Base-by-base conservation (phyloP, 495 filamentous ascomycete genomes). In the Chaetomium tenue region DNA sequence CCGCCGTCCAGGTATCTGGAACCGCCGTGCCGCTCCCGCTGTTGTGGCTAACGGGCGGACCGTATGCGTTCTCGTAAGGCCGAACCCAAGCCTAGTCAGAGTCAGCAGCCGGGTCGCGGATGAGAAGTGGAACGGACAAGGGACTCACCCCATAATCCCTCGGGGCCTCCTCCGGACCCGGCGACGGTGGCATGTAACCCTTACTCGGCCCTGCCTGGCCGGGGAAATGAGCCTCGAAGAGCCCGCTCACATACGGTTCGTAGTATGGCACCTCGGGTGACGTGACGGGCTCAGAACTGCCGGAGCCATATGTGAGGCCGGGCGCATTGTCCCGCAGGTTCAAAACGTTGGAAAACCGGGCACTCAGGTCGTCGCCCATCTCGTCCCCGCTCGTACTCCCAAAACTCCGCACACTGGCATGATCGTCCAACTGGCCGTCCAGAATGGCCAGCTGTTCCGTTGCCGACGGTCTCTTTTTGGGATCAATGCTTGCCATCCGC, bases 221-320 rank as follows among this genome's bases (percentile, higher is more conserved):
- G 8, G 26, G 50, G 52, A 47, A 58, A 13, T 60, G 56, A 9
- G 46, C 23, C 40, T 57, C 42, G 18, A 40, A 39, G 9, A 61
- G 16, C 2, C 52, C 58, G 13, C 54, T 53, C 12, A 60, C 48
- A 30, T 73, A 73, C 0, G 71, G 69, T 56, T 73, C 71, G 30
- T 71, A 73, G 39, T 70, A 73, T 15, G 71, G 58, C 20, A 66
- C 50, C 15, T 70, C 69, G 15, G 70, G 67, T 8, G 48, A 58
- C 5, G 59, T 55, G 40, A 44, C 40, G 2, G 40, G 13, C 40
- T 44, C 40, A 1, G 40, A 44, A 6, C 40, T 44, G 23, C 58
- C 64, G 5, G 67, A 60, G 0, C 54, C 60, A 48, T 64, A 65
- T 9, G 39, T 56, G 26, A 56, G 28, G 28, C 52, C 23, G 59